Percentiles rank a stretch among this genome's conserved stretches.
phyloP scores from a whole-genome alignment of 805 yeast species.

The Yarrowia phangngaensis region DNA sequence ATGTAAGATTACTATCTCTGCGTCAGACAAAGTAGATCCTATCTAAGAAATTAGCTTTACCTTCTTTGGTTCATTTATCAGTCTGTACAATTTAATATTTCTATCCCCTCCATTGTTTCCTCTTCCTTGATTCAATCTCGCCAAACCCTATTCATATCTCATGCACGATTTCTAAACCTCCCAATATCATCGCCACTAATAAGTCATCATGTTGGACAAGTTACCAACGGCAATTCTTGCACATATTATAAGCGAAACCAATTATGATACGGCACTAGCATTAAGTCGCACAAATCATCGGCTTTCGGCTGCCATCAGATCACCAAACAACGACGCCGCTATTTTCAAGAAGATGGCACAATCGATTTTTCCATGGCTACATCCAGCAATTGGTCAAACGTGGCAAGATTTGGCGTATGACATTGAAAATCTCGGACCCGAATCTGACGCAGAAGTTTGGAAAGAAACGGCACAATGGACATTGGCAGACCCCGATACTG shows the following conservation, averaged over 20 bases:
- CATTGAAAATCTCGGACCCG: slow-evolving; percentile 15
- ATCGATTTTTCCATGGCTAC: not conserved
- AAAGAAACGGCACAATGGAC: slow-evolving; percentile 23
- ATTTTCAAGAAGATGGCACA: slow-evolving; percentile 12
- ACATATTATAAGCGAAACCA: slow-evolving; percentile 1
- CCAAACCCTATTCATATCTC: too few species aligned
- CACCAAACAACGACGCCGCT: slow-evolving; percentile 17
- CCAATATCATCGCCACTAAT: slow-evolving; percentile 1
- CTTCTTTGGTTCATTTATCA: too few species aligned
- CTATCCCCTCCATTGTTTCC: too few species aligned
- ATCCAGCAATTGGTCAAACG: slow-evolving; percentile 1
- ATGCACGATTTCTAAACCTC: slow-evolving; percentile 10
- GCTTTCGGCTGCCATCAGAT: not conserved
- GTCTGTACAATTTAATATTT: too few species aligned
- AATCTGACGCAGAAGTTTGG: slow-evolving; percentile 21
- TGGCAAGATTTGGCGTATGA: slow-evolving; percentile 18
- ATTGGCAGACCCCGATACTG: slow-evolving; percentile 5
- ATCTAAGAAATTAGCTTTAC: too few species aligned
- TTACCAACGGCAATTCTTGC: slow-evolving; percentile 2
- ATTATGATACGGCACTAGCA: slow-evolving; percentile 14
- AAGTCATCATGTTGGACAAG: slow-evolving; percentile 3
- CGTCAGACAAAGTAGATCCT: too few species aligned
- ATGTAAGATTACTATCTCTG: too few species aligned
- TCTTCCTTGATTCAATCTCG: too few species aligned
- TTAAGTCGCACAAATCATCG: slow-evolving; percentile 1